Conservation (phyloP, 139 green algal species). For the Ettlia oleoabundans region DNA sequence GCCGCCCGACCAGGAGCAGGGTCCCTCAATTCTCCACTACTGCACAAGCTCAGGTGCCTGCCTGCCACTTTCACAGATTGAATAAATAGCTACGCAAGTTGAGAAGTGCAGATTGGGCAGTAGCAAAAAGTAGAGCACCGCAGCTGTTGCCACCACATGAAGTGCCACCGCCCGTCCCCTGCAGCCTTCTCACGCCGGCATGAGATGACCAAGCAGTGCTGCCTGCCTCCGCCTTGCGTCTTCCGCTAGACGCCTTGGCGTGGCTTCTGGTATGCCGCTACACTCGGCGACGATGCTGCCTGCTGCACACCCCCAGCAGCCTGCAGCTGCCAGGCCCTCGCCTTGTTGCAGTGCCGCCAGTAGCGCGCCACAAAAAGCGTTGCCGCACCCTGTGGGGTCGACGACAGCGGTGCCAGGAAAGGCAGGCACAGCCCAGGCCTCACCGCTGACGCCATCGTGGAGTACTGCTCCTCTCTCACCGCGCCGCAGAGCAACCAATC, state of each 20-base stretch:
- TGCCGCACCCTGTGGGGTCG: constrained; percentile 70
- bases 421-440: constrained; percentile 22
- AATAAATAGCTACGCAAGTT: no score
- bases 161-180: not conserved
- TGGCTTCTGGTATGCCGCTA: constrained; percentile 21
- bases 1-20: no score
- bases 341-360: constrained; percentile 46
- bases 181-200: not conserved
- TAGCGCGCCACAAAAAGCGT: constrained; percentile 70
- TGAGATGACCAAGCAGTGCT: not conserved
- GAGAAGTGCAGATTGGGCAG: no score
- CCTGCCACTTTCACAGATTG: no score
- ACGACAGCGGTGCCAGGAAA: constrained; percentile 28
- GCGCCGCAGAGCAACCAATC: constrained; percentile 52
- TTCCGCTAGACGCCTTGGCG: not conserved
- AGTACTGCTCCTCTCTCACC: constrained; percentile 48
- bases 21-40: no score
- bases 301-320: constrained; percentile 52
- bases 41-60: no score
- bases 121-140: no score
- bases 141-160: no score
- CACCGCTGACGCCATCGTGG: not conserved
- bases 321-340: constrained; percentile 1
- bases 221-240: constrained; percentile 13
- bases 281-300: constrained; percentile 51